Evolutionary conservation across 805 yeast species (phyloP), one percentile per base, ranked within the genome.

Genomic region (Ogataea populi-albae): DNA sequence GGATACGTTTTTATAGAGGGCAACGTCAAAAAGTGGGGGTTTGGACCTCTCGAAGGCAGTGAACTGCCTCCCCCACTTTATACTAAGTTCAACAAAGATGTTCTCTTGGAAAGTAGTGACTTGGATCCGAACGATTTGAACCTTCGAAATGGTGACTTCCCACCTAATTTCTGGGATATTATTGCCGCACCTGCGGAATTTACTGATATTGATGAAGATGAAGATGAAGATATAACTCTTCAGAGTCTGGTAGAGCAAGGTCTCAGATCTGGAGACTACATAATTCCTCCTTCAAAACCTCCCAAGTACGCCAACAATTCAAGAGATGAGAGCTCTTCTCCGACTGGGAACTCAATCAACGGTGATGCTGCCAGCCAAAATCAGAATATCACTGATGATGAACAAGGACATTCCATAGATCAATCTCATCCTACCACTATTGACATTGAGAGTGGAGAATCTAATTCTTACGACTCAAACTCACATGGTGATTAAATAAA

Each of bases 1-100:
- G 97, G 96, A 2, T 88, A 76, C 62, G 96, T 89, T 2, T 87
- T 75, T 54, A 86, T 89, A 32, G 96, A 89, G 55, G 96, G 86
- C 2, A 87, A 88, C 55, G 95, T 89, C 24, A 88, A 88, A 57
- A 87, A 85, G 57, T 88, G 96, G 96, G 95, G 96, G 5, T 81
- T 83, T 51, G 96, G 95, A n/a, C 91, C 93, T 3, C 70, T 82
- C 25, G 85, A 81, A 47, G 98, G 98, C 1, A 75, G 72, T 32
- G 82, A 88, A 40, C 82, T 94, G 3, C 95, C 98, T 4, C 96
- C 98, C 3, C 98, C 98, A 1, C 81, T 93, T 7, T 91, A 91
- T 61, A 85, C 86, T 32, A 77, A 80, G 38, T 88, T 80, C 51
- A 78, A 76, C 29, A 79, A 79, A 30, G 96, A 89, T 55, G 77